phyloP scores from a whole-genome alignment of 306 rosid genomes.

The Macrotyloma uniflorum region DNA sequence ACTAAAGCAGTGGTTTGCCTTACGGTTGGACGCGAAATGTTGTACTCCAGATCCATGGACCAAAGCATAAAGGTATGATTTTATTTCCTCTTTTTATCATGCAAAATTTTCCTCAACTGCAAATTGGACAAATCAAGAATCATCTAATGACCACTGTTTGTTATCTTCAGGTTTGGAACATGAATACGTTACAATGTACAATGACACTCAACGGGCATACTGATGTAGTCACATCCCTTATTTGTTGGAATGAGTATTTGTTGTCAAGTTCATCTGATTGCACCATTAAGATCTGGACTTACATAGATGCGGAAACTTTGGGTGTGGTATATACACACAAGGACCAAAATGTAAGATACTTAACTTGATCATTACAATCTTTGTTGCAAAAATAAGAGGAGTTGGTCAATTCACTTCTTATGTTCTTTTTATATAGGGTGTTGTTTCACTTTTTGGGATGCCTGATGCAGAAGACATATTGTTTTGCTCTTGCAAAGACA shows the following conservation, averaged over 20 bases:
- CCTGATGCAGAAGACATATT: conserved; percentile 42
- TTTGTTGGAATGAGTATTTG: conserved; percentile 45
- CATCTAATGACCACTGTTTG: too few relatives aligned
- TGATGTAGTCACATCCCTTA: conserved; percentile 46
- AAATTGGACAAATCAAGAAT: too few relatives aligned
- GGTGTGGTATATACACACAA: conserved; percentile 39
- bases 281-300: conserved; percentile 50
- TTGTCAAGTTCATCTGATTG: conserved; percentile 44
- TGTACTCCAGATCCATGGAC: conserved; percentile 54
- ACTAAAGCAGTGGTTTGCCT: conserved; percentile 30
- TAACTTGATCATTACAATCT: neutral
- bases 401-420: neutral
- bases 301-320: conserved; percentile 29
- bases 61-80: conserved; percentile 44
- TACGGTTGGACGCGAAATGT: conserved; percentile 36
- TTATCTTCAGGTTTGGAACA: conserved; percentile 53
- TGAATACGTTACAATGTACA: conserved; percentile 42
- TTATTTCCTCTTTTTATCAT: too few relatives aligned
- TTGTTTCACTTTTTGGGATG: conserved; percentile 48
- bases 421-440: conserved; percentile 27
- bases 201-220: conserved; percentile 52
- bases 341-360: conserved; percentile 46
- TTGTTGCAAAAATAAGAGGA: neutral
- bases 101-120: too few relatives aligned
- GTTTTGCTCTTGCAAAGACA: conserved; percentile 48